Percentiles rank a stretch among this genome's conserved stretches.
Conservation (phyloP, 176 grass and related monocot species). For the Tillandsia leiboldiana region DNA sequence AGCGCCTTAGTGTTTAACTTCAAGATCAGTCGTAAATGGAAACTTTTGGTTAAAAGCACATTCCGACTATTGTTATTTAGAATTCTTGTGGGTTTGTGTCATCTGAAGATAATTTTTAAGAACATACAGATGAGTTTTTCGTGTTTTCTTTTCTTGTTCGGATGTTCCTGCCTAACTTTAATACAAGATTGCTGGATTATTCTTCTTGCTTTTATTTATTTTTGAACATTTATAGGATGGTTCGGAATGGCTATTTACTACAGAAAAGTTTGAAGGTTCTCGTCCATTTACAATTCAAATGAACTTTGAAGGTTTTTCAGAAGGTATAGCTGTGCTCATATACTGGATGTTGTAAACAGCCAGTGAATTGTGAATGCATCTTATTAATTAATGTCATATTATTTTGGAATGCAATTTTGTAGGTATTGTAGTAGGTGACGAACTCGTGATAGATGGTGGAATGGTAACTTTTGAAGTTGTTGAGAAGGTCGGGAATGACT, state of each 20-base stretch:
- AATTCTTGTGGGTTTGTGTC: too few species aligned
- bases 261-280: conserved; percentile 18
- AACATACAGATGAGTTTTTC: too few species aligned
- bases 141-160: too few species aligned
- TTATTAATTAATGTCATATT: neutral
- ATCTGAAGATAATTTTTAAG: too few species aligned
- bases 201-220: neutral
- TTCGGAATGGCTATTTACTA: conserved; percentile 60
- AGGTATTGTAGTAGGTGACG: conserved; percentile 55
- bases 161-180: too few species aligned
- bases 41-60: too few species aligned
- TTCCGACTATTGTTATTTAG: too few species aligned
- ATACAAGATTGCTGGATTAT: too few species aligned
- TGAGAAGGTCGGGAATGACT: conserved; percentile 40
- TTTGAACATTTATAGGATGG: conserved; percentile 27
- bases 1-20: too few species aligned
- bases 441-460: conserved; percentile 63
- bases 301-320: conserved; percentile 41
- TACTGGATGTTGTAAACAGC: neutral
- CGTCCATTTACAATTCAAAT: conserved; percentile 43
- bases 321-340: conserved; percentile 20
- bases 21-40: too few species aligned
- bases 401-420: conserved; percentile 16
- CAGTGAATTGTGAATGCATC: neutral
- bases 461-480: conserved; percentile 64